Evolutionary conservation across 164 flowering plant genomes (phyloP).

Genomic region (Cinnamomum micranthum): DNA sequence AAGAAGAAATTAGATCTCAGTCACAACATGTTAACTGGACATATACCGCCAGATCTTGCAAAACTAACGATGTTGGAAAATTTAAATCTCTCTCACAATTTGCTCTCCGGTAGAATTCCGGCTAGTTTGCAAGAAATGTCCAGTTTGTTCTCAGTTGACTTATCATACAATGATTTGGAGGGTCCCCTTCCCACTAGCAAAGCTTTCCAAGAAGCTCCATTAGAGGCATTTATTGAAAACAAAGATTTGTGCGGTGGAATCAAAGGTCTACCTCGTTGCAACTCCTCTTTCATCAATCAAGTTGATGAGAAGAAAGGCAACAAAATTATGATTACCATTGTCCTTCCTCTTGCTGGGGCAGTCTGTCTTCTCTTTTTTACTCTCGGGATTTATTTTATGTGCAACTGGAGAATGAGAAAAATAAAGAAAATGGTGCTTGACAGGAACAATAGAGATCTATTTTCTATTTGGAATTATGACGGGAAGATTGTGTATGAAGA

Average conservation of each 20-base stretch:
- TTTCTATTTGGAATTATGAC: conserved; percentile 9
- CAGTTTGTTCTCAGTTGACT: conserved; percentile 30
- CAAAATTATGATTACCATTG: not conserved
- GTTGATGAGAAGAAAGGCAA: not conserved
- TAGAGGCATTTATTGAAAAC: conserved; percentile 15
- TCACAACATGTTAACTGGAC: conserved; percentile 45
- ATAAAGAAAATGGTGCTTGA: not conserved
- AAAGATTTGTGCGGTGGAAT: conserved; percentile 36
- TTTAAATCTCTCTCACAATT: conserved; percentile 54
- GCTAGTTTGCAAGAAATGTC: conserved; percentile 18
- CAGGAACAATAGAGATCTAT: not conserved
- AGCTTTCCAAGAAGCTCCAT: not conserved
- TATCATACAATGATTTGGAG: conserved; percentile 46
- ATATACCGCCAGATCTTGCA: conserved; percentile 33
- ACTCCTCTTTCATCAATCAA: not conserved
- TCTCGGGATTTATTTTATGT: not conserved
- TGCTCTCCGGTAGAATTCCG: conserved; percentile 49
- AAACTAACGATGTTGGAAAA: conserved; percentile 34
- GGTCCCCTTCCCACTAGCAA: conserved; percentile 22
- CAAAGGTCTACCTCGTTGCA: conserved; percentile 32
- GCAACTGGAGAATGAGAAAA: not conserved
- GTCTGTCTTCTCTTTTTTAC: not conserved
- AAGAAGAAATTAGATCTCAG: conserved; percentile 47
- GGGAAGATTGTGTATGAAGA: conserved; percentile 9
- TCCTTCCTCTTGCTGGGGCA: not conserved